Base-by-base conservation (phyloP, 345 rosid genomes). In the Salix caprea region DNA sequence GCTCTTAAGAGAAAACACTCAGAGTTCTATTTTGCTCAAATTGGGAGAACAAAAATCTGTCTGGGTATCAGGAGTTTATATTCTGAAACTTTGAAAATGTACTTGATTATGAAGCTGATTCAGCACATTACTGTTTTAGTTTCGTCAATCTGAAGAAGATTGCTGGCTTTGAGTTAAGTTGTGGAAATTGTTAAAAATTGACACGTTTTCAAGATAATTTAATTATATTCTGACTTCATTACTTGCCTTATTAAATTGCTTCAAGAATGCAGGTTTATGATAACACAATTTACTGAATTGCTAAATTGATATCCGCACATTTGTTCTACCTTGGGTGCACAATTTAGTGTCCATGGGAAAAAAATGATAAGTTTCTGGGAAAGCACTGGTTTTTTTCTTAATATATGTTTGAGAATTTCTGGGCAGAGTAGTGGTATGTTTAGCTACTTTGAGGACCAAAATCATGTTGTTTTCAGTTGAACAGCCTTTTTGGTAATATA, bases 401-500 rank as follows among this genome's bases (percentile, higher is more conserved):
- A 58, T n/a, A 58, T 23, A 58, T 58, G 28, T 58, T 58, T n/a
- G 64, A 58, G 14, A 14, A 46, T 13, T 46, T 40, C 6, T 46
- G 4, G 50, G 50, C 50, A 14, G 18, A 46, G 50, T 46, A 46
- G 50, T 46, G 50, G 50, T 46, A 46, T 46, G 14, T 46, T 13
- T 46, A 46, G 50, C 50, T 46, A 46, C 50, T 46, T 46, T 46
- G 16, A 46, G 18, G 50, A 4, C 50, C 50, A 46, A 46, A 14
- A 46, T 46, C 50, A 46, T 4, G 16, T 11, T 13, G 50, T 4
- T 46, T 46, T 46, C 18, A 46, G 50, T 46, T 46, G 50, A 56
- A 69, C 42, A 75, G 68, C 60, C 61, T 73, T 44, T 46, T 52
- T 19, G 73, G 65, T 74, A 60, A 74, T 73, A 44, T 74, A 54